phyloP scores from a whole-genome alignment of 495 filamentous ascomycete species.

The Chlorociboria aeruginascens region DNA sequence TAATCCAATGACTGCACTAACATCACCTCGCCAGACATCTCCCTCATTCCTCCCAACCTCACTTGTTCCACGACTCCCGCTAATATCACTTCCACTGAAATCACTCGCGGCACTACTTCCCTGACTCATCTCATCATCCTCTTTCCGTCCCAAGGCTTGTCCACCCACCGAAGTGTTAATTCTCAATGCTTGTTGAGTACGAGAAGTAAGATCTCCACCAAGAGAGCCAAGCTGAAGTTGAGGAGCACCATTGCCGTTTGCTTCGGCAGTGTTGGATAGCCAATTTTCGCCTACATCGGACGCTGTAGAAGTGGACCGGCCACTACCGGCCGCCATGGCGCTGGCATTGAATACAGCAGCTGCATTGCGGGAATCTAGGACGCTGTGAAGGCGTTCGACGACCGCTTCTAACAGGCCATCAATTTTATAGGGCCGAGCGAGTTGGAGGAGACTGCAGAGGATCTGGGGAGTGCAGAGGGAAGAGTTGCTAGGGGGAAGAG shows the following conservation, averaged over 20 bases:
- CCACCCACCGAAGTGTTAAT: slow-evolving; percentile 22
- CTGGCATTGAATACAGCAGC: slow-evolving; percentile 97
- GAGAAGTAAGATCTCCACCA: background rate
- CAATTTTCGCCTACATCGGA: slow-evolving; percentile 13
- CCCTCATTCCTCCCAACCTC: background rate
- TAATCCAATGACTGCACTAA: slow-evolving; percentile 89
- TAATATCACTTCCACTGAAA: slow-evolving; percentile 35
- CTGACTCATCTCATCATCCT: slow-evolving; percentile 28
- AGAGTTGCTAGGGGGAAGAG: slow-evolving; percentile 61
- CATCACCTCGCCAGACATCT: slow-evolving; percentile 67
- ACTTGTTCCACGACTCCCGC: slow-evolving; percentile 25
- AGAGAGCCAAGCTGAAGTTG: slow-evolving; percentile 1
- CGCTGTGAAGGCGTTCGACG: slow-evolving; percentile 80
- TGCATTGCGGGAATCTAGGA: slow-evolving; percentile 85
- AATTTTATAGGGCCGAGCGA: slow-evolving; percentile 84
- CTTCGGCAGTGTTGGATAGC: background rate
- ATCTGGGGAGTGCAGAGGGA: slow-evolving; percentile 90
- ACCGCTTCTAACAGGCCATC: slow-evolving; percentile 86
- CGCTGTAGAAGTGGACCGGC: slow-evolving; percentile 32
- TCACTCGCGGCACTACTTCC: slow-evolving; percentile 33
- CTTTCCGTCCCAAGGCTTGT: slow-evolving; percentile 15
- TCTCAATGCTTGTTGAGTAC: slow-evolving; percentile 15
- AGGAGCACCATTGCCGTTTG: background rate
- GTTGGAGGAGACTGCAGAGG: slow-evolving; percentile 85
- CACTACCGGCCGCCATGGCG: slow-evolving; percentile 94